phyloP scores from a whole-genome alignment of 176 grass and related monocot genomes.

The Oryza rufipogon region DNA sequence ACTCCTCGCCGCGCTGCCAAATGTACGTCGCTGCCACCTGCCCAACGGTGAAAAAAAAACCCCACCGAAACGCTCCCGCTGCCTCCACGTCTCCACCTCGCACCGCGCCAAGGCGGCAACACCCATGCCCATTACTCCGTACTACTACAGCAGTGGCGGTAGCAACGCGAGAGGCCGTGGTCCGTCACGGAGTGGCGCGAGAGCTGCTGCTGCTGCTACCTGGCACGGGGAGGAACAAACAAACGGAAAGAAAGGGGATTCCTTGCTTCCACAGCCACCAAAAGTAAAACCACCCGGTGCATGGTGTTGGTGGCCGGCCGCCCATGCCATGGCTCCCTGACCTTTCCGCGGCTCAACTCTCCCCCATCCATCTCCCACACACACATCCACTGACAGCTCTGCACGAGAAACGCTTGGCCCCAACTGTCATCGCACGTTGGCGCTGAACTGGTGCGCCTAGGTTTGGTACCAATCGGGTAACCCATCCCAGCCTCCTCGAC shows the following conservation, averaged over 20 bases:
- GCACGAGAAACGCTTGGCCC: background rate
- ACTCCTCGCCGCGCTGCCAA: background rate
- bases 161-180: background rate
- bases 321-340: background rate
- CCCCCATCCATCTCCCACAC: background rate
- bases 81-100: background rate
- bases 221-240: constrained; percentile 21
- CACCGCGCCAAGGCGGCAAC: background rate
- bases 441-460: background rate
- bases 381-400: constrained; percentile 17
- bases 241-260: constrained; percentile 37
- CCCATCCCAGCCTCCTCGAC: background rate
- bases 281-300: constrained; percentile 19
- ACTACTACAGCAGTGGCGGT: background rate
- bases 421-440: constrained; percentile 31
- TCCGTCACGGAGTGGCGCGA: constrained; percentile 13
- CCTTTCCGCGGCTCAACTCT: background rate
- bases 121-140: background rate
- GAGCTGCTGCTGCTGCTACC: background rate
- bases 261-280: constrained; percentile 45
- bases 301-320: background rate
- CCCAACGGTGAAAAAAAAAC: background rate
- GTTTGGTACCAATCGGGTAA: background rate
- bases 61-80: background rate
- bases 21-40: background rate